Conservation (phyloP, 257 asterid species). For the Coffea canephora region DNA sequence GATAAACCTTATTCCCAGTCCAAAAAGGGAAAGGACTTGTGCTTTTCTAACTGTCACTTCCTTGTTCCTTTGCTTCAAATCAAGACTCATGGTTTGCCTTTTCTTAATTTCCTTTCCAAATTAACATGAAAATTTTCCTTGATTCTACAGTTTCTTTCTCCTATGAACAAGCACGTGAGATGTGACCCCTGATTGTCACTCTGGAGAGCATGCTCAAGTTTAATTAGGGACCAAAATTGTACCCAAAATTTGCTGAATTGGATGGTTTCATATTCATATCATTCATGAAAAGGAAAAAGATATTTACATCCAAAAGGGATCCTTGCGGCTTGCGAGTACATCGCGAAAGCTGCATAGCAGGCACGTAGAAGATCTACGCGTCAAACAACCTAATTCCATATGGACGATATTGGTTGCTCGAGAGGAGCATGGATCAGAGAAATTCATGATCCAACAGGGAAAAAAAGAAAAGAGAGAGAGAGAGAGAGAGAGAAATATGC, state of each 20-base stretch:
- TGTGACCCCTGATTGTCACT: slow-evolving; percentile 6
- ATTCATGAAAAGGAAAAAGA: slow-evolving; percentile 5
- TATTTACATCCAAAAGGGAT: slow-evolving; percentile 15
- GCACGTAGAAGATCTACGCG: background rate
- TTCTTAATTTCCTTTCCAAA: background rate
- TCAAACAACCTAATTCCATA: background rate
- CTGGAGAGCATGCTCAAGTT: background rate
- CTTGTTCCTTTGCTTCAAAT: slow-evolving; percentile 18
- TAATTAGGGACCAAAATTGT: too few species aligned
- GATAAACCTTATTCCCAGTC: slow-evolving; percentile 10
- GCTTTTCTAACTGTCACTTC: slow-evolving; percentile 29
- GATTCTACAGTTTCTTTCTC: background rate
- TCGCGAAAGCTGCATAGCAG: background rate
- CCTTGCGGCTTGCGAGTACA: slow-evolving; percentile 5
- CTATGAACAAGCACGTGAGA: background rate
- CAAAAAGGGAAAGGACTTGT: slow-evolving; percentile 2
- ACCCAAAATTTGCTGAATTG: background rate
- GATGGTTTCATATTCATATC: background rate
- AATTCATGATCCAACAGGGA: background rate
- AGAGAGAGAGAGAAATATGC: background rate
- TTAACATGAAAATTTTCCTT: slow-evolving; percentile 5
- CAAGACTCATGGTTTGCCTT: slow-evolving; percentile 13
- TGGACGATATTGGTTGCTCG: background rate
- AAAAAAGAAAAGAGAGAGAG: too few species aligned
- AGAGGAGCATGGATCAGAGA: slow-evolving; percentile 1